Evolutionary conservation across 805 yeast genomes (phyloP).

Genomic region (Zygosaccharomyces bailii): DNA sequence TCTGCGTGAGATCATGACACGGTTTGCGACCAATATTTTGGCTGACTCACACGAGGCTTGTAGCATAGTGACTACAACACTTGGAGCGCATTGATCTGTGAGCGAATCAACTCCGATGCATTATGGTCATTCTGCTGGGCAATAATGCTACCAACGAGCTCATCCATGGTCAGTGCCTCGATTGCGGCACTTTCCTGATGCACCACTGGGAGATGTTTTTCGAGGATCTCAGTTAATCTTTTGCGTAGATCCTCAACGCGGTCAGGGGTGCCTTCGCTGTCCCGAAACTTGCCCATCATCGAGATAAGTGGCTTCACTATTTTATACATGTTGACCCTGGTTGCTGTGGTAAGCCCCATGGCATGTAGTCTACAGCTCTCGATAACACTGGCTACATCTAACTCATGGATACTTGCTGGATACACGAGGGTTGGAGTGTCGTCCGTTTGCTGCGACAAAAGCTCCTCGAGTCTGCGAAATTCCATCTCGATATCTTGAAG

Average conservation of each 20-base stretch:
- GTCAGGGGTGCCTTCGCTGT: conserved; percentile 10
- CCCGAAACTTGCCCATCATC: conserved; percentile 10
- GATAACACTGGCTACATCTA: conserved; percentile 11
- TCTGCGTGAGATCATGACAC: neutral
- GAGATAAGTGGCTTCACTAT: conserved; percentile 11
- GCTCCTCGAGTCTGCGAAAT: conserved; percentile 11
- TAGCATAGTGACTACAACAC: neutral
- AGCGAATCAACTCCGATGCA: conserved; percentile 5
- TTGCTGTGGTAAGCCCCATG: conserved; percentile 15
- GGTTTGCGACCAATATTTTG: neutral
- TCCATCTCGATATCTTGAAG: conserved; percentile 11
- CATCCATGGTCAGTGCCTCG: conserved; percentile 7
- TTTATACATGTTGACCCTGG: conserved; percentile 14
- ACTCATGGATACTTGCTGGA: neutral
- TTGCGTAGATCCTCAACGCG: conserved; percentile 6
- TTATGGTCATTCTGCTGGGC: conserved; percentile 7
- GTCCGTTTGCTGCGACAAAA: neutral
- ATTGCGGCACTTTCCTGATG: neutral
- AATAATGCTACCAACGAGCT: conserved; percentile 9
- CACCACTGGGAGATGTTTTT: neutral
- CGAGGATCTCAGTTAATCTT: conserved; percentile 3
- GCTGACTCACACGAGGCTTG: neutral
- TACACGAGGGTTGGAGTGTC: conserved; percentile 2
- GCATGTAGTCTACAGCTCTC: conserved; percentile 14
- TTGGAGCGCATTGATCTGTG: conserved; percentile 6